These are phyloP conservation scores for Plasmodium vivax DNA, from an alignment of 169 alveolate species.

Conservation along the genomic window DNA sequence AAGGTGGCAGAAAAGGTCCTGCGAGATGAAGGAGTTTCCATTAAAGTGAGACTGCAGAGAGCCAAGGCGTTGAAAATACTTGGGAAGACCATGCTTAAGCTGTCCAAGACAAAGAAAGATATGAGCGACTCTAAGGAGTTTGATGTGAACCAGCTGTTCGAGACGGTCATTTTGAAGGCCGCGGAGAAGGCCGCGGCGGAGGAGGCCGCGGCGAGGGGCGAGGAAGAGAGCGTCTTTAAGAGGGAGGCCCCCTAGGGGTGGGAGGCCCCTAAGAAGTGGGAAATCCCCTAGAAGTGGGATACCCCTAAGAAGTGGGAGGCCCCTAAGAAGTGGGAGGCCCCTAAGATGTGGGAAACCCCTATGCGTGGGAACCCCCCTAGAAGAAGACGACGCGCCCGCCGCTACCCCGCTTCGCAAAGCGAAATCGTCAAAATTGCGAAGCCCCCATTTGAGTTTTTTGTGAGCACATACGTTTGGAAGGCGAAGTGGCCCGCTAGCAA, in stretches of 20 bases:
- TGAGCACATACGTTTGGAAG: not conserved
- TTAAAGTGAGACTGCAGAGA: conserved; percentile 76
- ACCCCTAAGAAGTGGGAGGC: too few species aligned
- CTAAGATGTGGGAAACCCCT: too few species aligned
- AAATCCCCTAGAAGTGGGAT: too few species aligned
- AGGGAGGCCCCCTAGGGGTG: not conserved
- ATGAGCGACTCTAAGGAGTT: conserved; percentile 29
- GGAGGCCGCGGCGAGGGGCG: not conserved
- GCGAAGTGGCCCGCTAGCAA: not conserved
- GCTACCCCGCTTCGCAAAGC: not conserved
- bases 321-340: too few species aligned
- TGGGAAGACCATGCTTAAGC: conserved; percentile 79
- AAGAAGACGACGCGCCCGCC: too few species aligned
- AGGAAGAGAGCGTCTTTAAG: not conserved
- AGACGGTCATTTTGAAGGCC: conserved; percentile 74
- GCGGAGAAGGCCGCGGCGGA: conserved; percentile 26
- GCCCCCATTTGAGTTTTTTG: not conserved
- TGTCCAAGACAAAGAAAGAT: conserved; percentile 66
- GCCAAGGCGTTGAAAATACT: conserved; percentile 76
- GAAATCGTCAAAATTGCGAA: too few species aligned
- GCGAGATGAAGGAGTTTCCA: conserved; percentile 77
- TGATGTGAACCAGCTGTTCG: conserved; percentile 72
- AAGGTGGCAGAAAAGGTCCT: conserved; percentile 80
- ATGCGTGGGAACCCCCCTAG: too few species aligned
- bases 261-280: too few species aligned